phyloP scores from a whole-genome alignment of 768 basidiomycete species.

The Suillus brevipes region DNA sequence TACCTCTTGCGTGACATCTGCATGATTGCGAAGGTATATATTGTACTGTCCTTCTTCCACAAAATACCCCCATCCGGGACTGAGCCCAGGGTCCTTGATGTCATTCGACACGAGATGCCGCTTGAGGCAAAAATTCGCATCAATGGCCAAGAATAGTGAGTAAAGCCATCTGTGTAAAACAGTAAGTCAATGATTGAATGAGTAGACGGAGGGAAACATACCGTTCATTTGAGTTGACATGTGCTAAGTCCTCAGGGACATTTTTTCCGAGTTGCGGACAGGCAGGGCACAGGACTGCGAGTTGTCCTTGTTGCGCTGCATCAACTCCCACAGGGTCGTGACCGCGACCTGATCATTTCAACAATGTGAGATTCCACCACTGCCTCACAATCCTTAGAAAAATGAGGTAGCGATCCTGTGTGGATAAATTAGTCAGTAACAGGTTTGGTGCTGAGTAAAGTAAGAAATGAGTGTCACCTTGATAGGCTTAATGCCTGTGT shows the following conservation, averaged over 20 bases:
- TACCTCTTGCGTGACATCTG: slow-evolving; percentile 18
- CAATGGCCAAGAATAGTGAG: slow-evolving; percentile 25
- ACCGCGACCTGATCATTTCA: slow-evolving; percentile 16
- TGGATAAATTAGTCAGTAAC: slow-evolving; percentile 12
- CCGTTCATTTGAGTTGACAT: neutral
- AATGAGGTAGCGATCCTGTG: slow-evolving; percentile 30
- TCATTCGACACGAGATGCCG: slow-evolving; percentile 18
- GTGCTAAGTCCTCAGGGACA: slow-evolving; percentile 22
- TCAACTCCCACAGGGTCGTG: slow-evolving; percentile 7
- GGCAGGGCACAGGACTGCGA: slow-evolving; percentile 33
- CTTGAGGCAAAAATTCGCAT: slow-evolving; percentile 33
- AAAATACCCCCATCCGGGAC: slow-evolving; percentile 27
- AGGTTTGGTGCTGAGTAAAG: neutral
- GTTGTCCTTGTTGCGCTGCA: slow-evolving; percentile 21
- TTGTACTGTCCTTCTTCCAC: slow-evolving; percentile 28
- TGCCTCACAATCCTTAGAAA: slow-evolving; percentile 21
- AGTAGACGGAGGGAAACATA: neutral
- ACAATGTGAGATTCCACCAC: slow-evolving; percentile 14
- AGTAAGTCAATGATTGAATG: neutral
- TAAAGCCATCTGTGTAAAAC: slow-evolving; percentile 26
- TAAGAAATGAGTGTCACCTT: slow-evolving; percentile 17
- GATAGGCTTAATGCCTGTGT: slow-evolving; percentile 21
- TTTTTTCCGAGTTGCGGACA: slow-evolving; percentile 37
- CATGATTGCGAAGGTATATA: slow-evolving; percentile 21
- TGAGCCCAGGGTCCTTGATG: slow-evolving; percentile 20